Conservation (phyloP, 805 yeast species). For the Metschnikowia colocasiae region DNA sequence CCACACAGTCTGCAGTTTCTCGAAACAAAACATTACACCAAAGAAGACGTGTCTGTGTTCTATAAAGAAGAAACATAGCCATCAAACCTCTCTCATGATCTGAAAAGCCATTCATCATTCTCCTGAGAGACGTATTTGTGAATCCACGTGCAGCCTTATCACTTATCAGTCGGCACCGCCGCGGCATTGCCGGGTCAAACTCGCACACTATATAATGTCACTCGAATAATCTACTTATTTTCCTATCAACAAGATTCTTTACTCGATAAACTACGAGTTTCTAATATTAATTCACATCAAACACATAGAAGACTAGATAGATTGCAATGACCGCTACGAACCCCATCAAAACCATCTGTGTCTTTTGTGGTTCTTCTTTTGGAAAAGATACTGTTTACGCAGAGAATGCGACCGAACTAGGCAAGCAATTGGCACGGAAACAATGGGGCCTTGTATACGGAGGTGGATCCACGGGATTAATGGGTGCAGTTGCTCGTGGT, state of each 20-base stretch:
- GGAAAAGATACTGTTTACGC: constrained; percentile 55
- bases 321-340: constrained; percentile 23
- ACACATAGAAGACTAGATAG: neutral
- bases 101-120: neutral
- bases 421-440: constrained; percentile 50
- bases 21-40: neutral
- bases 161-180: constrained; percentile 9
- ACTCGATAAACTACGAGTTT: too few species aligned
- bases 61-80: neutral
- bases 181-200: constrained; percentile 10
- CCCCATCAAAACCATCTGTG: constrained; percentile 57
- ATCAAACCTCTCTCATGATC: neutral
- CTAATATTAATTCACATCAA: neutral
- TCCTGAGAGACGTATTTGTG: neutral
- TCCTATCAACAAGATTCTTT: neutral
- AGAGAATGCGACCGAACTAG: constrained; percentile 56
- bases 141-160: neutral
- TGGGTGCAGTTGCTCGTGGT: constrained; percentile 73
- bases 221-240: neutral
- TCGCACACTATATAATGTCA: neutral
- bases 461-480: constrained; percentile 83
- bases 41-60: neutral
- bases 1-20: neutral
- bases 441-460: constrained; percentile 82
- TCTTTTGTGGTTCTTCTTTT: constrained; percentile 80